Base-by-base conservation (phyloP, 495 filamentous ascomycete species). In the Acidomyces sp. region DNA sequence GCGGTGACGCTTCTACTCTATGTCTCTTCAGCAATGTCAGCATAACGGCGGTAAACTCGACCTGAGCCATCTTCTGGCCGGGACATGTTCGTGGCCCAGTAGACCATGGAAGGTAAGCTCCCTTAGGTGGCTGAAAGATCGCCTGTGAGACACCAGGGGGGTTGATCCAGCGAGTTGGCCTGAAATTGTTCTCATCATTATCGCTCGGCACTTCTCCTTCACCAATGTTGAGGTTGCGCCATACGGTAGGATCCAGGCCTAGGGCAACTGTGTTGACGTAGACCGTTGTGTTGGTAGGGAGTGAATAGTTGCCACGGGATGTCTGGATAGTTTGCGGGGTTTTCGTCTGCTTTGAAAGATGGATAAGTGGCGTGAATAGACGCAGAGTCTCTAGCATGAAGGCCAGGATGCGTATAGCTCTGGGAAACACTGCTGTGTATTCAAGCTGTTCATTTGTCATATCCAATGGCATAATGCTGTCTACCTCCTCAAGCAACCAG, bases 341-440 rank as follows among this genome's bases (percentile, higher is more conserved):
- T 11, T 27, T 40, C 0, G 67, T 63, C 35, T 55, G 53, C 29
- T 67, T 68, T 1, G 62, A 54, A 15, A 65, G 48, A 25, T 62
- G 55, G 10, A 59, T 50, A 3, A 71, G 59, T 9, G 66, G 61
- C 3, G 60, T 52, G 47, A 62, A 73, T 9, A 72, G 55, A 19
- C 70, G 68, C n/a, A 75, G 38, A 3, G 64, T 68, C 53, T 74
- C 72, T 34, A 61, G 58, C 66, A 72, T 56, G 12, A 73, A 52
- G 11, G 70, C 64, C 12, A 70, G 32, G 23, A 56, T 63, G 1
- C 71, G 55, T 20, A 54, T 57, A 10, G 68, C 55, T 27, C 57
- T 55, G 0, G 65, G 62, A 46, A 66, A 75, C 3, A 61, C 45
- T 1, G 41, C 18, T n/a, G 44, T 37, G 36, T 67, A 46, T 6